These are phyloP conservation scores for Metschnikowia borealis DNA, from an alignment of 805 yeast species.

Conservation along the genomic window DNA sequence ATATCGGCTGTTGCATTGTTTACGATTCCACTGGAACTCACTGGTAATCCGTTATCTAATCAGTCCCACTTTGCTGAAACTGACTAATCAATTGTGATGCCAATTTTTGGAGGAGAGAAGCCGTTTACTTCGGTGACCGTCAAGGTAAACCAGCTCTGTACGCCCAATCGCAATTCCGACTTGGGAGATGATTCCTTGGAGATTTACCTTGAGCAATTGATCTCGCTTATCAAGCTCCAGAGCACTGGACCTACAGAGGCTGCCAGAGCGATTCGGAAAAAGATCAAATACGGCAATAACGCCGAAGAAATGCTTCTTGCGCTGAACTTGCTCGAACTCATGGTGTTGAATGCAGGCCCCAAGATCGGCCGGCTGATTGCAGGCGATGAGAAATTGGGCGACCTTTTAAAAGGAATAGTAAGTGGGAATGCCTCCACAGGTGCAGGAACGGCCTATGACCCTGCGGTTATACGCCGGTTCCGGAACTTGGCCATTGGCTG, in stretches of 20 bases:
- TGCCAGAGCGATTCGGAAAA: conserved; percentile 86
- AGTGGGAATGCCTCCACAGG: conserved; percentile 35
- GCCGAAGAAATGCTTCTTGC: conserved; percentile 63
- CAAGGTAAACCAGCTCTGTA: conserved; percentile 49
- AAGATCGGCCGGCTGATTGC: conserved; percentile 45
- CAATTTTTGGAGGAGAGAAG: conserved; percentile 50
- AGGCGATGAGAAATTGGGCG: conserved; percentile 64
- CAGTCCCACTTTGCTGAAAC: too few relatives aligned
- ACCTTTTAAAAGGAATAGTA: conserved; percentile 53
- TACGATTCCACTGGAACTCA: too few relatives aligned
- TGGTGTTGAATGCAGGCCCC: conserved; percentile 42
- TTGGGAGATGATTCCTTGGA: conserved; percentile 37
- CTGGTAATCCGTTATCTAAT: too few relatives aligned
- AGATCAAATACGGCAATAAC: conserved; percentile 75
- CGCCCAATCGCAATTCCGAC: conserved; percentile 36
- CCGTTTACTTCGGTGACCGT: conserved; percentile 71
- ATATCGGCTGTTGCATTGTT: too few relatives aligned
- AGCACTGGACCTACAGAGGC: conserved; percentile 58
- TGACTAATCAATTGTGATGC: conserved; percentile 14
- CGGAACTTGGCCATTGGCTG: conserved; percentile 59
- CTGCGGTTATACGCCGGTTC: conserved; percentile 45
- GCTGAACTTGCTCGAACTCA: conserved; percentile 38
- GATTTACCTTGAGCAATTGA: conserved; percentile 51
- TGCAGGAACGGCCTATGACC: conserved; percentile 32
- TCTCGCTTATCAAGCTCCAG: conserved; percentile 47